Conservation (phyloP, 352 stramenopile genomes). For the Globisporangium carolinianum region DNA sequence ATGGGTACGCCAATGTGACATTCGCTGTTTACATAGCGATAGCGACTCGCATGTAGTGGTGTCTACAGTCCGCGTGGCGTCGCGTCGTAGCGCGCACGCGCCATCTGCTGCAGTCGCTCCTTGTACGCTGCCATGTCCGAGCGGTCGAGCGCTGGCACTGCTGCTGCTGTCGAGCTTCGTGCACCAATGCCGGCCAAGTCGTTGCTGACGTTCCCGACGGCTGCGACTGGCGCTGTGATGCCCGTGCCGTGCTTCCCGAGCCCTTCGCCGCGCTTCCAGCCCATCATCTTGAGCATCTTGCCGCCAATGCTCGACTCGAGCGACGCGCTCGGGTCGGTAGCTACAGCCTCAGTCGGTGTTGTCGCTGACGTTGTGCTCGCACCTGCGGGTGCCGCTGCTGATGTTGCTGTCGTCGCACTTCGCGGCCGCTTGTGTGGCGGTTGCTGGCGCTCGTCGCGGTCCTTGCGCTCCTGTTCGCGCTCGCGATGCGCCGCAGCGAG, state of each 20-base stretch:
- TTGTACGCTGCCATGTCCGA: conserved; percentile 48
- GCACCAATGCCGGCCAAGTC: conserved; percentile 32
- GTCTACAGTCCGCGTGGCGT: conserved; percentile 1
- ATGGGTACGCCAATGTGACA: too few species aligned
- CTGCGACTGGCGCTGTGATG: conserved; percentile 61
- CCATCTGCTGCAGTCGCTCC: conserved; percentile 54
- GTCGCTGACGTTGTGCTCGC: not conserved
- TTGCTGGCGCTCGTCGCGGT: conserved; percentile 2
- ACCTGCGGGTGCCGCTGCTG: not conserved
- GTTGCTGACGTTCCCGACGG: conserved; percentile 19
- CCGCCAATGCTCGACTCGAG: conserved; percentile 67
- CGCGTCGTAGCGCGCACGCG: conserved; percentile 50
- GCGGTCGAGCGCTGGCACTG: conserved; percentile 29
- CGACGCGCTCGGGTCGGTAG: conserved; percentile 8
- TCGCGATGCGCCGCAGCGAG: conserved; percentile 53
- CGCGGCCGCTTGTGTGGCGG: conserved; percentile 15
- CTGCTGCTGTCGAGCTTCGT: conserved; percentile 12
- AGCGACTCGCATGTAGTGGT: too few species aligned
- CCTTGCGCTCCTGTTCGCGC: conserved; percentile 38
- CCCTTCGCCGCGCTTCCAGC: conserved; percentile 78
- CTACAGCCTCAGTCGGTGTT: conserved; percentile 1
- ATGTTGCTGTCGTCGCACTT: not conserved
- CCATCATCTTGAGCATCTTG: conserved; percentile 87
- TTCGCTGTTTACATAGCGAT: too few species aligned
- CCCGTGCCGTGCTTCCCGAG: conserved; percentile 76